Evolutionary conservation across 2,329 filamentous ascomycete genomes (phyloP).

Genomic region (Davidsoniella neocaledoniae): DNA sequence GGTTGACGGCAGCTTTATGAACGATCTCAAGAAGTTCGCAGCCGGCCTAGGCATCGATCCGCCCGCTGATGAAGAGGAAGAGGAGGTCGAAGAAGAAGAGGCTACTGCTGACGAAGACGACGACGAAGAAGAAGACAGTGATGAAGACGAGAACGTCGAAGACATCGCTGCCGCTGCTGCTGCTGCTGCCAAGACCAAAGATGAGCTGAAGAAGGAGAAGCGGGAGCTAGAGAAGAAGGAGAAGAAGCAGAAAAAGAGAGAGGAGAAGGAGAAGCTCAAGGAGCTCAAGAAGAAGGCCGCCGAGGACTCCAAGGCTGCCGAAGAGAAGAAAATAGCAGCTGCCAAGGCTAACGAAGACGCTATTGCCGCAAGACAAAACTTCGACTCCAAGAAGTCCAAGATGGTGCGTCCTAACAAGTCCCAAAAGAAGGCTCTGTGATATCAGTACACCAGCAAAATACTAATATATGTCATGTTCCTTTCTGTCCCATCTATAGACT

Average conservation of each 20-base stretch:
- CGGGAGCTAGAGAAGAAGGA: constrained; percentile 19
- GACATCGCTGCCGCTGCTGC: constrained; percentile 23
- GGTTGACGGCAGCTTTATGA: constrained; percentile 9
- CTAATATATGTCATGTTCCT: constrained; percentile 17
- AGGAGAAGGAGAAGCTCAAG: constrained; percentile 10
- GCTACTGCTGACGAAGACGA: not conserved
- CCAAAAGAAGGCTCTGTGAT: not conserved
- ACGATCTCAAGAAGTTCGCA: constrained; percentile 10
- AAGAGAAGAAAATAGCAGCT: constrained; percentile 16
- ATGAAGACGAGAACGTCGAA: constrained; percentile 15
- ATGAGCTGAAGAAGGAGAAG: constrained; percentile 21
- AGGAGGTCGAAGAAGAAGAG: not conserved
- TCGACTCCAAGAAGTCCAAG: constrained; percentile 18
- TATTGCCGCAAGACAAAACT: constrained; percentile 20
- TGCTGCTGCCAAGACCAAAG: constrained; percentile 22
- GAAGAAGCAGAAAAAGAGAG: constrained; percentile 14
- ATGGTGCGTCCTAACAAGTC: constrained; percentile 19
- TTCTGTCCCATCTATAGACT: constrained; percentile 21
- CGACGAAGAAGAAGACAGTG: not conserved
- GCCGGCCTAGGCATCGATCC: constrained; percentile 10
- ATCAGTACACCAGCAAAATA: constrained; percentile 16
- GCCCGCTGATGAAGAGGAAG: constrained; percentile 5
- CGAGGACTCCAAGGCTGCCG: constrained; percentile 16
- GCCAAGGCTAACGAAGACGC: constrained; percentile 18
- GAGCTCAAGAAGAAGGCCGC: constrained; percentile 11